Evolutionary conservation across 495 filamentous ascomycete species (phyloP), one percentile per base, ranked within the genome.

Genomic region (Tuber borchii): DNA sequence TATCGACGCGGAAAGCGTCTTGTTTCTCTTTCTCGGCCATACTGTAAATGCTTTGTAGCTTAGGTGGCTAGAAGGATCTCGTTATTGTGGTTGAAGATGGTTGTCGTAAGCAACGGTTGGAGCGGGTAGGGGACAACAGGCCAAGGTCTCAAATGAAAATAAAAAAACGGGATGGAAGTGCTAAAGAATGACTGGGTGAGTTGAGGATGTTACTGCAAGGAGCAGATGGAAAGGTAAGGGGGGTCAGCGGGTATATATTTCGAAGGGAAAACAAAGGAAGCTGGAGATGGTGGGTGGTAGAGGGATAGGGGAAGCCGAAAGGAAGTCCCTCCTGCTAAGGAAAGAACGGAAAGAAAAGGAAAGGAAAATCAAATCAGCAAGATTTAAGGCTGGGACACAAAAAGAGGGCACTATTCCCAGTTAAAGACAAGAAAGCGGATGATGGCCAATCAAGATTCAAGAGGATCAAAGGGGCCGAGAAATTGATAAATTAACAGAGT

Each of bases 11-110:
- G 81, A 90, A 91, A 80, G 74, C 91, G 81, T 97, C 93, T 79
- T 91, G 90, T 85, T 93, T 95, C 88, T 97, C 96, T 84, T 92
- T 92, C 84, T 92, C 91, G 73, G 87, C 86, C 91, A 92, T 92
- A 72, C 70, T 68, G 73, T 73, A 78, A 71, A 20, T 69, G 72
- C 37, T 65, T 48, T 61, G 34, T 71, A 20, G 19, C 43, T 31
- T 31, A 37, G 70, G 42, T 48, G 79, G 46, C 73, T 74, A 71
- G 45, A 69, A 71, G 14, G 56, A 65, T 17, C 31, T 65, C 56
- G 56, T 34, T 65, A 34, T 16, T 31, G 26, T 34, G 6, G 26
- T 65, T 19, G 56, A 34, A 14, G 56, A 34, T 34, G 56, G 26
- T 19, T 65, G 56, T 65, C 14, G 56, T 65, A 34, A 31, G 26